These are phyloP conservation scores for Trichosporon faecale DNA, from an alignment of 1,284 basidiomycete genomes.

Conservation along the genomic window DNA sequence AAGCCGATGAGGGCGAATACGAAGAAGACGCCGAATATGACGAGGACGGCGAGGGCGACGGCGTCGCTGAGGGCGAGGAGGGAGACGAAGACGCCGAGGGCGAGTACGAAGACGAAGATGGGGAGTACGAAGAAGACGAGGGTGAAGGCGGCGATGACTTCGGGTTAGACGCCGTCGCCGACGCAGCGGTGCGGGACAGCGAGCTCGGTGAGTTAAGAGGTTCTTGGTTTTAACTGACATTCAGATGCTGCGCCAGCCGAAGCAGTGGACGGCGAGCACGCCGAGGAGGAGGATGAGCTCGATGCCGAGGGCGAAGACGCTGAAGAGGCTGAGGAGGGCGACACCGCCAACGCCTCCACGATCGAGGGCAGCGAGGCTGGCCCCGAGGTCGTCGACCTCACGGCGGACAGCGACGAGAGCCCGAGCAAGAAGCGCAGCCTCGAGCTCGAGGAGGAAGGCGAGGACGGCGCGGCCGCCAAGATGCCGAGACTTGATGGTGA, in stretches of 20 bases:
- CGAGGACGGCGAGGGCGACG: neutral
- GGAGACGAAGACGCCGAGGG: neutral
- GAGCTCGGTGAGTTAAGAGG: neutral
- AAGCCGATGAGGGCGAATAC: neutral
- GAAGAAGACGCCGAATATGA: neutral
- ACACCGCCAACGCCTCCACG: neutral
- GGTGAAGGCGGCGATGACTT: neutral
- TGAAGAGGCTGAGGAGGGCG: neutral
- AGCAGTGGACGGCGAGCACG: neutral
- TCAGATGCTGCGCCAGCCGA: neutral
- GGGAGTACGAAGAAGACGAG: neutral
- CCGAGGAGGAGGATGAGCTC: neutral
- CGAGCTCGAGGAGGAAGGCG: neutral
- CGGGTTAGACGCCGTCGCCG: constrained; percentile 4
- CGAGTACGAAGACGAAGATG: neutral
- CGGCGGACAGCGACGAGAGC: neutral
- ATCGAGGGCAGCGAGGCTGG: neutral
- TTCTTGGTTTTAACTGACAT: neutral
- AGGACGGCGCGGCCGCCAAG: neutral
- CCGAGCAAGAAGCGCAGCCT: constrained; percentile 5
- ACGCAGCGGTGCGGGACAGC: neutral
- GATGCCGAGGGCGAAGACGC: neutral
- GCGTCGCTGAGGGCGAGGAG: neutral
- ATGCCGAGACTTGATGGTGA: neutral
- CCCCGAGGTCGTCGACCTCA: neutral